These are phyloP conservation scores for Crithidia expoeki DNA, from an alignment of 208 protist species.

Conservation along the genomic window DNA sequence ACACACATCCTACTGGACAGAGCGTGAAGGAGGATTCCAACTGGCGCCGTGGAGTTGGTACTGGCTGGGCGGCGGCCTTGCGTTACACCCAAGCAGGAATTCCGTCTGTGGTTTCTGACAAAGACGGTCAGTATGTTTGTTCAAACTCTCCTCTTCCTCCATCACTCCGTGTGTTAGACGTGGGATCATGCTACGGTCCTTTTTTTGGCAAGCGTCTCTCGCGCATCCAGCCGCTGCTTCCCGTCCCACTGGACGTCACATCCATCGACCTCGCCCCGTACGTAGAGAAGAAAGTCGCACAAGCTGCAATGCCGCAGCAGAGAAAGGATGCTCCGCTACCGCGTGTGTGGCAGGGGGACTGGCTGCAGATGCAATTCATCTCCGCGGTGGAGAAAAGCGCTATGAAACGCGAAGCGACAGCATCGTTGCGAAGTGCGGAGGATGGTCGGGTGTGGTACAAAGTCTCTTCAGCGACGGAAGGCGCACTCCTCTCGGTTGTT, in stretches of 20 bases:
- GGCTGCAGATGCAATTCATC: constrained; percentile 66
- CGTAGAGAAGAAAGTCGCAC: constrained; percentile 13
- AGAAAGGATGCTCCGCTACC: not conserved
- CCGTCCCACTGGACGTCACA: constrained; percentile 62
- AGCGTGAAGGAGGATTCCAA: constrained; percentile 3
- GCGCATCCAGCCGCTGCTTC: constrained; percentile 26
- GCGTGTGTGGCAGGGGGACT: constrained; percentile 56
- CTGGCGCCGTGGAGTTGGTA: constrained; percentile 18
- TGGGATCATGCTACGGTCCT: constrained; percentile 87
- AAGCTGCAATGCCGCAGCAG: not conserved
- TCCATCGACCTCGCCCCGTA: constrained; percentile 74
- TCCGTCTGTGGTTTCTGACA: not conserved
- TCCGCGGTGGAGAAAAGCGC: not conserved
- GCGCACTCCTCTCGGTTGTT: not conserved
- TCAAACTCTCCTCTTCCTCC: constrained; percentile 12
- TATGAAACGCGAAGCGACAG: not conserved
- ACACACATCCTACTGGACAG: not conserved
- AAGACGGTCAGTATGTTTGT: not conserved
- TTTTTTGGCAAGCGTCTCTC: constrained; percentile 45
- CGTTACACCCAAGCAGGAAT: constrained; percentile 4
- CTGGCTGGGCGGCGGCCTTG: constrained; percentile 27
- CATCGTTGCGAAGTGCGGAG: not conserved
- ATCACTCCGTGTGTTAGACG: constrained; percentile 67
- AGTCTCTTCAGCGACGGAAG: not conserved
- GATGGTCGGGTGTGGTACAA: constrained; percentile 1